Conservation (phyloP, 495 filamentous ascomycete genomes). For the Penicillium mononematosum region DNA sequence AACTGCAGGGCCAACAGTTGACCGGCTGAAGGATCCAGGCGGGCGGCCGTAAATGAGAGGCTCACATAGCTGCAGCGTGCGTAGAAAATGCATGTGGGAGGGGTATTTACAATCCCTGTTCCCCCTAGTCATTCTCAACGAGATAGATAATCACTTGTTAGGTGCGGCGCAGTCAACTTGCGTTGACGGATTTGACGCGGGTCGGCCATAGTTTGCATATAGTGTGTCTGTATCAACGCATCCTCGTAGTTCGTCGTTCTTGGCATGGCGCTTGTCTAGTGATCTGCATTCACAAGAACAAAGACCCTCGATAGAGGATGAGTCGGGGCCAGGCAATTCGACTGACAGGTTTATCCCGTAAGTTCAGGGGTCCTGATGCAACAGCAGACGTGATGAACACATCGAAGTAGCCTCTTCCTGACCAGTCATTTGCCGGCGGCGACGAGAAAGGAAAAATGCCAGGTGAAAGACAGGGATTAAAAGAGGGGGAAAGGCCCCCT, state of each 20-base stretch:
- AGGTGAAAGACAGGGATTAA: slow-evolving; percentile 23
- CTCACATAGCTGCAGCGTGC: slow-evolving; percentile 22
- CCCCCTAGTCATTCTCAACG: slow-evolving; percentile 16
- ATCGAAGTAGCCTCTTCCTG: slow-evolving; percentile 7
- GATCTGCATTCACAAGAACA: slow-evolving; percentile 23
- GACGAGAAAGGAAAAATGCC: slow-evolving; percentile 4
- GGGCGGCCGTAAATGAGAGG: slow-evolving; percentile 13
- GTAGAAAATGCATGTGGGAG: slow-evolving; percentile 18
- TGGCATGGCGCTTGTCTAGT: slow-evolving; percentile 41
- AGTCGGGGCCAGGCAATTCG: neutral
- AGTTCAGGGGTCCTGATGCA: slow-evolving; percentile 6
- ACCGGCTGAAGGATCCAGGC: slow-evolving; percentile 8
- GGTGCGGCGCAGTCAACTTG: slow-evolving; percentile 36
- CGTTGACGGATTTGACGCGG: slow-evolving; percentile 23
- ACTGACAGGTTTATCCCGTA: slow-evolving; percentile 11
- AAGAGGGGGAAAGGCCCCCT: slow-evolving; percentile 24
- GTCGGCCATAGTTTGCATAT: slow-evolving; percentile 20
- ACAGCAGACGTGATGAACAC: slow-evolving; percentile 5
- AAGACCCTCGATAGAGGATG: neutral
- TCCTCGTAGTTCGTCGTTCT: slow-evolving; percentile 31
- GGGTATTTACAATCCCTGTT: slow-evolving; percentile 9
- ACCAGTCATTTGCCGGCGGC: neutral
- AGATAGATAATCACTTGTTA: slow-evolving; percentile 11
- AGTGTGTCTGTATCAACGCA: slow-evolving; percentile 20
- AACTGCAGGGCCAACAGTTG: slow-evolving; percentile 18